Percentiles rank a stretch among this genome's conserved stretches.
Conservation (phyloP, 208 protist genomes). For the Trypanosomatidae sp. region DNA sequence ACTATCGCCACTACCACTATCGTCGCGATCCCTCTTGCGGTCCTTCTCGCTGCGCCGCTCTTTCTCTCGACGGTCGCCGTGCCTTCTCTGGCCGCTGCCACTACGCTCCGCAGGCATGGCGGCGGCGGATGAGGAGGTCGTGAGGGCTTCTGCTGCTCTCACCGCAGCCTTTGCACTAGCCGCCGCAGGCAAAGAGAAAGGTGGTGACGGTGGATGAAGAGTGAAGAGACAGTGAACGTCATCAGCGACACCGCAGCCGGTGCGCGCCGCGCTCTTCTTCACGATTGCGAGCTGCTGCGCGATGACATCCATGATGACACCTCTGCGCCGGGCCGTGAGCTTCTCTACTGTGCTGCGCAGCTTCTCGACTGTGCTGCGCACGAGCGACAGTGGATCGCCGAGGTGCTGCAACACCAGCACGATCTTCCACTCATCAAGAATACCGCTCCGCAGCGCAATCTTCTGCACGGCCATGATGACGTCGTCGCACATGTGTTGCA, state of each 20-base stretch:
- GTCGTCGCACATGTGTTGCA: slow-evolving; percentile 44
- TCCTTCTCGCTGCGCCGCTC: neutral
- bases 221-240: slow-evolving; percentile 29
- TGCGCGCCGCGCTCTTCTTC: slow-evolving; percentile 10
- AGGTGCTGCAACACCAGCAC: slow-evolving; percentile 32
- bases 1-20: neutral
- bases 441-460: slow-evolving; percentile 19
- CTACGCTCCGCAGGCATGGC: neutral
- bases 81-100: neutral
- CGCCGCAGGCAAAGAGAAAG: neutral
- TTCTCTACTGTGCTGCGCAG: slow-evolving; percentile 10
- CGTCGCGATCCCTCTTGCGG: neutral
- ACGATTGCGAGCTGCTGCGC: slow-evolving; percentile 7
- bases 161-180: neutral
- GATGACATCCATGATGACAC: slow-evolving; percentile 3
- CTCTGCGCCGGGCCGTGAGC: slow-evolving; percentile 3
- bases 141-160: neutral
- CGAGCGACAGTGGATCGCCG: slow-evolving; percentile 12
- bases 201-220: slow-evolving; percentile 8
- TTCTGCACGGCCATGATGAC: slow-evolving; percentile 27
- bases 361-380: slow-evolving; percentile 36
- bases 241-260: slow-evolving; percentile 5
- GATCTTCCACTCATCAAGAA: slow-evolving; percentile 44
- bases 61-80: neutral
- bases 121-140: neutral